phyloP scores from a whole-genome alignment of 176 grass and related monocot genomes.

The Triticum urartu region DNA sequence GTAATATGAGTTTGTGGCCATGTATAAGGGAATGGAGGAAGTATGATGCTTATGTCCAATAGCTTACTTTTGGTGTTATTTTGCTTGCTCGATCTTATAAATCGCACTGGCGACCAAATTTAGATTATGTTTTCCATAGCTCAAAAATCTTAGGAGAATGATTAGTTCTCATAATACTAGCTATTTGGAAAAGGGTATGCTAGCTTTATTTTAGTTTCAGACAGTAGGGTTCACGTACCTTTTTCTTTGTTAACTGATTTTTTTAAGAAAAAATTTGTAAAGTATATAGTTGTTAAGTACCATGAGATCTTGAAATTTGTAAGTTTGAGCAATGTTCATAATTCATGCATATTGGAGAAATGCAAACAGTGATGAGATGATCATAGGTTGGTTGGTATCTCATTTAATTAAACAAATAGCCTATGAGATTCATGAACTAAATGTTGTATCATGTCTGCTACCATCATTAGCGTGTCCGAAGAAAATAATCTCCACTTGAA shows the following conservation, averaged over 20 bases:
- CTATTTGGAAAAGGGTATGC: conserved; percentile 11
- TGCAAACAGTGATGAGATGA: neutral
- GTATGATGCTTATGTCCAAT: conserved; percentile 1
- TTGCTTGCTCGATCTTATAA: neutral
- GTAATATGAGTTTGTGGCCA: too few relatives aligned
- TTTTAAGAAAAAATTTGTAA: too few relatives aligned
- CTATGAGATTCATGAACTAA: conserved; percentile 8
- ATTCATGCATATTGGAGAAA: neutral
- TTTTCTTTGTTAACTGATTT: neutral
- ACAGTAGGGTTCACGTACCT: neutral
- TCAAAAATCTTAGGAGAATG: neutral
- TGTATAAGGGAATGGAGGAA: too few relatives aligned
- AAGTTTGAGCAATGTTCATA: neutral
- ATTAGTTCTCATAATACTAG: neutral
- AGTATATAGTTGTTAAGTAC: neutral
- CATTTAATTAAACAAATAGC: neutral
- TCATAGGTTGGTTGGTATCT: neutral
- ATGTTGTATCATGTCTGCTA: neutral
- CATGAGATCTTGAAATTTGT: neutral
- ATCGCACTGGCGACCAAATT: neutral
- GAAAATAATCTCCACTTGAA: conserved; percentile 8
- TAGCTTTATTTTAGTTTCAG: neutral
- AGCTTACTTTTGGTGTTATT: conserved; percentile 4
- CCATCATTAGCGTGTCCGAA: neutral
- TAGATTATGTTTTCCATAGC: neutral